Base-by-base conservation (phyloP, 2,329 filamentous ascomycete species). In the Scleromitrula shiraiana region DNA sequence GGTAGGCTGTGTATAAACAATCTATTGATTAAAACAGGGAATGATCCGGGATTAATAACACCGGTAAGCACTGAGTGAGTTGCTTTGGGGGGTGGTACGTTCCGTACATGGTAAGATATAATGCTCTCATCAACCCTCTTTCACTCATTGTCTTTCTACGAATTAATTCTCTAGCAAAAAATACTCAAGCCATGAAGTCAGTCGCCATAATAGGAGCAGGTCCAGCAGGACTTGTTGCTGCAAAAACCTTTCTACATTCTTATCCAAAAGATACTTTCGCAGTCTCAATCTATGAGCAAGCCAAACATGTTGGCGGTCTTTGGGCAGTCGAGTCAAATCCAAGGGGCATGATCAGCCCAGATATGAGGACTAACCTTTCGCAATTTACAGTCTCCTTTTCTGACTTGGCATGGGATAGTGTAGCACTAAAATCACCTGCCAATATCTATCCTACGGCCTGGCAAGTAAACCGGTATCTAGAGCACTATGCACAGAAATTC, bases 301-400 rank as follows among this genome's bases (percentile, higher is more conserved):
- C 26, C 33, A 39, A 36, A 17, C 20, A 22, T 24, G 22, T 51
- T 3, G 50, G 50, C 10, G 50, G 42, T 8, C 49, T 51, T 15
- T 52, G 50, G 50, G 48, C 48, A 12, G 44, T 50, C 6, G 37
- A 43, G n/a, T 20, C 41, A 33, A 38, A 42, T 23, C 36, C 49
- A 10, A 10, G 33, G 20, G 9, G 50, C 27, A 29, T 41, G n/a
- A 51, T 52, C 20, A 30, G 41, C 43, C 37, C 42, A 10, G 41
- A 37, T 15, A 42, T 42, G 41, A 14, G 22, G 17, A 48, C 48
- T 20, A 52, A 52, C 20, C 48, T 52, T 30, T 50, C 41, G 14
- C 42, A 48, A 14, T 52, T 51, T 10, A 52, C 48, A 3, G 42
- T 51, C 9, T 50, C 42, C 7, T 52, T 52, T 17, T 52, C 50